Conservation (phyloP, 768 basidiomycete genomes). For the Hebeloma cylindrosporum region DNA sequence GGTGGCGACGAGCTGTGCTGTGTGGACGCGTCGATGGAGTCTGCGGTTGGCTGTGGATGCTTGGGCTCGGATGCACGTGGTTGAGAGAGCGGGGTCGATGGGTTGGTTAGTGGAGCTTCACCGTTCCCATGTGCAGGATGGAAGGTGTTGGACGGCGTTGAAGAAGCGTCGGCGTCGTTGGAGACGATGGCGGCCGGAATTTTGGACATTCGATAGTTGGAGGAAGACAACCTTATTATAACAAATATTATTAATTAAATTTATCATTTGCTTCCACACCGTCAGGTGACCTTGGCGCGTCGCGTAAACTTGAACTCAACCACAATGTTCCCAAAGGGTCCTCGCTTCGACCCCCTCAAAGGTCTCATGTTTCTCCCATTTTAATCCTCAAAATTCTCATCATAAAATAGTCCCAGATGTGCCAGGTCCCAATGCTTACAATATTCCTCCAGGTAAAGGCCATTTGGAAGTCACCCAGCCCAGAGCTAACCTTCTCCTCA, state of each 20-base stretch:
- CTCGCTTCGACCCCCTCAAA: constrained; percentile 44
- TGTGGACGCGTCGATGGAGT: constrained; percentile 26
- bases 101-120: constrained; percentile 7
- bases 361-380: constrained; percentile 23
- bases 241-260: background rate
- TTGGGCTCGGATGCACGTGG: constrained; percentile 26
- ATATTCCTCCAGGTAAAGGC: constrained; percentile 36
- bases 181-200: too few relatives aligned
- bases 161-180: too few relatives aligned
- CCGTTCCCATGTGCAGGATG: constrained; percentile 15
- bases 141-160: constrained; percentile 1
- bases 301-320: constrained; percentile 8
- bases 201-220: too few relatives aligned
- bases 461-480: background rate
- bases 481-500: constrained; percentile 13
- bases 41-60: constrained; percentile 16
- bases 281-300: constrained; percentile 28
- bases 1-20: constrained; percentile 19
- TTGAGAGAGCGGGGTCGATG: constrained; percentile 8
- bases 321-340: constrained; percentile 48
- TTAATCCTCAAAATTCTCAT: background rate
- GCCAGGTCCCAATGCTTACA: constrained; percentile 53
- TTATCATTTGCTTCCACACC: constrained; percentile 7
- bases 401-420: constrained; percentile 42
- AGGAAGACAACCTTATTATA: constrained; percentile 8